Evolutionary conservation across 805 yeast genomes (phyloP).

Genomic region (Lachancea nothofagi): DNA sequence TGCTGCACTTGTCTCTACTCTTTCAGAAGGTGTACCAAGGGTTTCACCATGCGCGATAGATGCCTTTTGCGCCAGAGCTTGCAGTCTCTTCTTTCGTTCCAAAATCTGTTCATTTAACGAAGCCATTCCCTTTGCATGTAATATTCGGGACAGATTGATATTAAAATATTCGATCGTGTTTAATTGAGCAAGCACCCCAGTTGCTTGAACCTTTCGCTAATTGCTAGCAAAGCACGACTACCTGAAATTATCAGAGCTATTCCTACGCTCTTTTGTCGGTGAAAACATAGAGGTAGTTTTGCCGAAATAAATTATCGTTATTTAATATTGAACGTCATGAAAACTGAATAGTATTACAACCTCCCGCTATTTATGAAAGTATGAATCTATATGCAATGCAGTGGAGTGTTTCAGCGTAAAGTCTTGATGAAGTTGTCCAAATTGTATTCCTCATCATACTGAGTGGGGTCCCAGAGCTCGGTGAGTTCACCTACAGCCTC

Average conservation of each 20-base stretch:
- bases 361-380: conserved; percentile 3
- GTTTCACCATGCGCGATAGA: not conserved
- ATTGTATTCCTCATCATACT: conserved; percentile 95
- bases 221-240: too few species aligned
- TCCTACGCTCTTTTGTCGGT: too few species aligned
- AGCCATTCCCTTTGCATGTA: conserved; percentile 11
- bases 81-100: conserved; percentile 29
- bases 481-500: conserved; percentile 84
- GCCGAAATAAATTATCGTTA: too few species aligned
- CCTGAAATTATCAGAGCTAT: too few species aligned
- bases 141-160: too few species aligned
- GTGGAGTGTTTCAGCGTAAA: conserved; percentile 37
- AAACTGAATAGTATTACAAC: conserved; percentile 1
- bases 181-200: too few species aligned
- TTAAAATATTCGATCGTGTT: too few species aligned
- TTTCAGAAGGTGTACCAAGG: not conserved
- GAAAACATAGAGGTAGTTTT: too few species aligned
- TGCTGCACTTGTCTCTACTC: not conserved
- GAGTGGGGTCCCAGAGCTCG: conserved; percentile 94
- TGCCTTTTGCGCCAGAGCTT: conserved; percentile 21
- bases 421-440: conserved; percentile 88
- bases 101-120: conserved; percentile 28
- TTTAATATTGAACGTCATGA: too few species aligned
- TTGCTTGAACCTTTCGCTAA: too few species aligned
- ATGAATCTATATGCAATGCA: conserved; percentile 5